Base-by-base conservation (phyloP, 495 filamentous ascomycete genomes). In the Penicillium maclennaniae region DNA sequence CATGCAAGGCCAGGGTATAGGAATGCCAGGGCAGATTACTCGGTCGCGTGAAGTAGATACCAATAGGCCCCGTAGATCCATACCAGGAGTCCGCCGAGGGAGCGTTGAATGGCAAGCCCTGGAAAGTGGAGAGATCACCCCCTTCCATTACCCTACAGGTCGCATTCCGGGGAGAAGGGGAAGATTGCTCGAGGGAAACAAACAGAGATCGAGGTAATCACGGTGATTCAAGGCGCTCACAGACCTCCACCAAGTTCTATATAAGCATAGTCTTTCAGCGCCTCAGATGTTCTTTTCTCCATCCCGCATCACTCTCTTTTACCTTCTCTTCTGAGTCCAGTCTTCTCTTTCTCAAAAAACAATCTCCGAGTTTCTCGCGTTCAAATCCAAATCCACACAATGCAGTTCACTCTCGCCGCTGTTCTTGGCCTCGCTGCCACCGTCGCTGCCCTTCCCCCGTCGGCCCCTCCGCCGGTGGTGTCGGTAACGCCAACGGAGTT, bases 341-440 rank as follows among this genome's bases (percentile, higher is more conserved):
- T 64, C 53, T 68, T 65, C 58, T 69, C 40, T 54, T 56, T 51
- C 39, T 41, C 31, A 46, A 28, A 45, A 61, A 53, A 15, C 43
- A 38, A 34, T 56, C 63, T 72, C 64, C 61, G 60, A 63, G 61
- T 56, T 39, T 52, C 56, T 65, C 59, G 67, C 61, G 55, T 72
- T 67, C 54, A 70, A 54, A 45, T 56, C 61, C 65, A 67, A 72
- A 54, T 51, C 69, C 67, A 70, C 66, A 74, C 55, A 72, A 67
- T 67, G 64, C 58, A 65, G 58, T 67, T 67, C 61, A 45, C 64
- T 52, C 20, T 66, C 34, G 45, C 56, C 56, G 25, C 63, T 49
- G 46, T 60, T 39, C 60, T 66, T 47, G 60, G 45, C 54, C 46
- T 65, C 44, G 59, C 58, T 50, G 53, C 53, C 61, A 43, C 55